Conservation (phyloP, 768 basidiomycete genomes). For the Tricholoma flavovirens region DNA sequence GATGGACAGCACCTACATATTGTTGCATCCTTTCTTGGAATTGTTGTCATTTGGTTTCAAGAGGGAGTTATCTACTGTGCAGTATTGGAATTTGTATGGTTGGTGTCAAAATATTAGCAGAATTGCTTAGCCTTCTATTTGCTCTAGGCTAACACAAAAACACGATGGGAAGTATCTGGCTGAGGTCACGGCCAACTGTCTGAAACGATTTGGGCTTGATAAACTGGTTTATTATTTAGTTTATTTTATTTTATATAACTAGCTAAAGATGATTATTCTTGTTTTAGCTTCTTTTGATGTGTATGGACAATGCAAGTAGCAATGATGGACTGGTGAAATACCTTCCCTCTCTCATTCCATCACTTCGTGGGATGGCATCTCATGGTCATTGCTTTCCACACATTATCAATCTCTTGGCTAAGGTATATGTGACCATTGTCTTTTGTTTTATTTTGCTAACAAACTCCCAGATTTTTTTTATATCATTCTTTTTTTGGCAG, state of each 20-base stretch:
- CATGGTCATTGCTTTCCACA: slow-evolving; percentile 19
- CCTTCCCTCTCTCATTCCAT: slow-evolving; percentile 15
- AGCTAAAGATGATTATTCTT: not conserved
- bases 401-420: slow-evolving; percentile 22
- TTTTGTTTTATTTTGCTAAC: not conserved
- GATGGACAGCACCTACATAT: slow-evolving; percentile 27
- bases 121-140: not conserved
- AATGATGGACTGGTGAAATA: slow-evolving; percentile 16
- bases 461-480: slow-evolving; percentile 14
- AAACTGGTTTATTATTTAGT: slow-evolving; percentile 11
- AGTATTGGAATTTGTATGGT: slow-evolving; percentile 24
- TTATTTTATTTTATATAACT: not conserved
- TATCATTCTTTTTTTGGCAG: slow-evolving; percentile 22
- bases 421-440: slow-evolving; percentile 12
- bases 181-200: slow-evolving; percentile 11
- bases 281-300: slow-evolving; percentile 17
- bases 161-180: slow-evolving; percentile 24
- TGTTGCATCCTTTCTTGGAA: slow-evolving; percentile 18
- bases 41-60: slow-evolving; percentile 16
- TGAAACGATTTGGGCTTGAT: slow-evolving; percentile 17
- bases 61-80: slow-evolving; percentile 16
- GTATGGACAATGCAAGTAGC: slow-evolving; percentile 26
- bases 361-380: slow-evolving; percentile 11
- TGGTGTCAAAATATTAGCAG: not conserved
- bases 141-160: slow-evolving; percentile 14